phyloP scores from a whole-genome alignment of 768 basidiomycete species.

The Rhizopogon vulgaris region DNA sequence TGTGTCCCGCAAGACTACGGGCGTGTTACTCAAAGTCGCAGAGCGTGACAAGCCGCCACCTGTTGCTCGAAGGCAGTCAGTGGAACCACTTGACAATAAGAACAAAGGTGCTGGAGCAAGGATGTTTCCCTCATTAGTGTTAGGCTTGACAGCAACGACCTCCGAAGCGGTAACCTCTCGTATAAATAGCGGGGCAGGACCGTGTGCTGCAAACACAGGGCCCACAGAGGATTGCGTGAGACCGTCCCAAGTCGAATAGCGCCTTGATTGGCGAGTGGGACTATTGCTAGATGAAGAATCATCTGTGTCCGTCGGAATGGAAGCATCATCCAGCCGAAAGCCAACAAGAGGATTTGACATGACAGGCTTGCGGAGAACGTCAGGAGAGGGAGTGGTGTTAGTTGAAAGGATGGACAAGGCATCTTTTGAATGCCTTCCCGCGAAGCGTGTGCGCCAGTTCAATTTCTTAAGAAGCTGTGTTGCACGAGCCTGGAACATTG shows the following conservation, averaged over 20 bases:
- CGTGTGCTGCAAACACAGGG: conserved; percentile 9
- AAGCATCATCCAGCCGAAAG: conserved; percentile 16
- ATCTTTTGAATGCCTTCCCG: conserved; percentile 22
- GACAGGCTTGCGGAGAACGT: conserved; percentile 22
- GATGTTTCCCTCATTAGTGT: conserved; percentile 2
- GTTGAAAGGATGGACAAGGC: conserved; percentile 17
- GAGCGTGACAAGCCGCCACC: not conserved
- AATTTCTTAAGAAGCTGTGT: conserved; percentile 35
- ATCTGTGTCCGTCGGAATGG: conserved; percentile 24
- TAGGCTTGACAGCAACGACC: not conserved
- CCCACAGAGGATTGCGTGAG: conserved; percentile 3
- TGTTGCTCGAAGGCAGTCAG: conserved; percentile 4
- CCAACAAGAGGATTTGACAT: conserved; percentile 16
- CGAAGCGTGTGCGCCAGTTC: conserved; percentile 29
- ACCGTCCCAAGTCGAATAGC: conserved; percentile 19
- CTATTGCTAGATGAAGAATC: conserved; percentile 24
- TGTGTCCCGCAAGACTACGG: not conserved
- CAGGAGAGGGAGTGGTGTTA: conserved; percentile 27
- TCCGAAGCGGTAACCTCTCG: conserved; percentile 6
- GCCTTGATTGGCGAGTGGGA: conserved; percentile 13
- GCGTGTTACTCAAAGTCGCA: not conserved
- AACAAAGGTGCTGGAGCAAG: conserved; percentile 13
- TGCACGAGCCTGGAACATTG: conserved; percentile 22
- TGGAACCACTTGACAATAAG: conserved; percentile 7
- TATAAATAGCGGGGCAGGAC: conserved; percentile 7